A percentile compares a stretch with the other conserved stretches of the same genome.
These are phyloP conservation scores for Talaromyces sp. DNA, from an alignment of 2,329 filamentous ascomycete genomes.

Conservation along the genomic window DNA sequence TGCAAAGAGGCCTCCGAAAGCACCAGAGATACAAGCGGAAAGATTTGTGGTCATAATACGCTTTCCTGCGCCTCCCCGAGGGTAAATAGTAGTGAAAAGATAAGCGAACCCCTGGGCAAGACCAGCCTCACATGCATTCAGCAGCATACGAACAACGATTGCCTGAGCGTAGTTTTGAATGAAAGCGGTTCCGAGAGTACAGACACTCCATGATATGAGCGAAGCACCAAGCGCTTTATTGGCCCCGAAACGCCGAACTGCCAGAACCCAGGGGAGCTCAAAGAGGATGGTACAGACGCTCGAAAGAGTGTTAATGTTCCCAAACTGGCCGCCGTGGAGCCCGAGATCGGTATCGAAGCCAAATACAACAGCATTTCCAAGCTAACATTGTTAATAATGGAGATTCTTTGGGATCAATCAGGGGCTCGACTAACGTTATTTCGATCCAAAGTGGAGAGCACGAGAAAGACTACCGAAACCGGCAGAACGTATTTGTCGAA, in stretches of 20 bases:
- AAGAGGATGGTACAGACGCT: conserved; percentile 54
- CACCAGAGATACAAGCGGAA: conserved; percentile 1
- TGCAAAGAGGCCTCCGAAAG: conserved; percentile 14
- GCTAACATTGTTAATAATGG: background rate
- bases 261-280: conserved; percentile 22
- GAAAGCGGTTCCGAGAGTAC: conserved; percentile 13
- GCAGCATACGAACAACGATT: conserved; percentile 9
- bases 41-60: conserved; percentile 15
- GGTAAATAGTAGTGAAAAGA: conserved; percentile 9
- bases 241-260: conserved; percentile 20
- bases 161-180: conserved; percentile 8
- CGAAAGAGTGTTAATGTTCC: conserved; percentile 62
- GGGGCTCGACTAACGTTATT: conserved; percentile 1
- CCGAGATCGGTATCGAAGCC: conserved; percentile 47
- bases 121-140: conserved; percentile 7
- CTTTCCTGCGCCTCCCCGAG: conserved; percentile 5
- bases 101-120: conserved; percentile 3
- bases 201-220: conserved; percentile 6
- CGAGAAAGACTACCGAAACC: conserved; percentile 6
- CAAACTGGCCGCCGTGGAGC: conserved; percentile 60
- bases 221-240: conserved; percentile 17
- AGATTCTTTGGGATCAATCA: background rate
- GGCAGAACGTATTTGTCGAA: conserved; percentile 12
- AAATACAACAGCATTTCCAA: no score
- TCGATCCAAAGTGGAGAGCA: conserved; percentile 9